Evolutionary conservation across 2,329 filamentous ascomycete species (phyloP).

Genomic region (Xylariaceae sp.): DNA sequence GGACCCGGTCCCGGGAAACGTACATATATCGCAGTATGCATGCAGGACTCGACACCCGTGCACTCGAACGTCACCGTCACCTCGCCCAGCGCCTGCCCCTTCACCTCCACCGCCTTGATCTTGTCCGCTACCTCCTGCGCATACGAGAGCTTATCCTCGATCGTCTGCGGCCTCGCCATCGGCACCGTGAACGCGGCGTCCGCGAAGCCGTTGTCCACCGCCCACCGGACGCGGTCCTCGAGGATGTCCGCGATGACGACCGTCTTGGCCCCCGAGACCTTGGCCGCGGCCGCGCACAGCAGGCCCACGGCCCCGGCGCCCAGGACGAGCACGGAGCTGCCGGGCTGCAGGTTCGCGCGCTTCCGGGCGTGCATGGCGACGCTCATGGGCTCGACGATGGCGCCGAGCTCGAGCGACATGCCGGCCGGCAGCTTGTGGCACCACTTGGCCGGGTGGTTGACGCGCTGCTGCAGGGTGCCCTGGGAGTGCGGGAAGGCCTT

Average conservation of each 20-base stretch:
- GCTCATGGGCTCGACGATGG: constrained; percentile 55
- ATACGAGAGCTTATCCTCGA: constrained; percentile 50
- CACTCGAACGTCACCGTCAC: constrained; percentile 71
- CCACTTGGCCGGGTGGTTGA: constrained; percentile 54
- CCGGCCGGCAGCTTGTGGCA: constrained; percentile 50
- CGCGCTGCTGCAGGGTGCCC: constrained; percentile 53
- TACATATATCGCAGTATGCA: constrained; percentile 70
- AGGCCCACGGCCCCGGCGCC: constrained; percentile 60
- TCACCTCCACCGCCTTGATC: constrained; percentile 31
- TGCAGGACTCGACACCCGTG: constrained; percentile 71
- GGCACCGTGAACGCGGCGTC: constrained; percentile 49
- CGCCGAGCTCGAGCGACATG: constrained; percentile 48
- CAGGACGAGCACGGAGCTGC: constrained; percentile 47
- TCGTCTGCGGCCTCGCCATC: constrained; percentile 40
- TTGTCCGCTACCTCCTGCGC: constrained; percentile 45
- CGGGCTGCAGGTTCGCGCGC: constrained; percentile 38
- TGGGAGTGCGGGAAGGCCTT: constrained; percentile 54
- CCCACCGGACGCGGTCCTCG: constrained; percentile 54
- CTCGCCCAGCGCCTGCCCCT: constrained; percentile 50
- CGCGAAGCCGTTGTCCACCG: constrained; percentile 50
- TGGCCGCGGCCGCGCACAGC: constrained; percentile 54
- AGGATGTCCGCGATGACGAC: constrained; percentile 55
- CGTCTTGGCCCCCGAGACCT: constrained; percentile 37
- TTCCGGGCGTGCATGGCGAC: constrained; percentile 55
- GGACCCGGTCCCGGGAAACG: constrained; percentile 24